These are phyloP conservation scores for Xylaria sp. DNA, from an alignment of 2,329 filamentous ascomycete genomes.

Conservation along the genomic window DNA sequence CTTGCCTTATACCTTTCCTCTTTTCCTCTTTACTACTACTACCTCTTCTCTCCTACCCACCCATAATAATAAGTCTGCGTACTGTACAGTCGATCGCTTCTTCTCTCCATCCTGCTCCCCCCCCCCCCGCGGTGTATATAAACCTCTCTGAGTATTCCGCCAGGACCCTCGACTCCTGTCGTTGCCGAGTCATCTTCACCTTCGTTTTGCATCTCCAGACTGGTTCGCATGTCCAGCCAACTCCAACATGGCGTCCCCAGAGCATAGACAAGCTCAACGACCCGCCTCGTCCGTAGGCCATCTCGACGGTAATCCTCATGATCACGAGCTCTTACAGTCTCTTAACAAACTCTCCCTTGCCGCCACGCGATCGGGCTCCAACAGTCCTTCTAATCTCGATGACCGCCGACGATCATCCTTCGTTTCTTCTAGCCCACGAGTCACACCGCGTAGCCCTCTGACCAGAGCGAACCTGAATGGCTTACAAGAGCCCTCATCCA, in stretches of 20 bases:
- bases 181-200: not conserved
- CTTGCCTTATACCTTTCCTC: not conserved
- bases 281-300: conserved; percentile 10
- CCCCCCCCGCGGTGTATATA: not conserved
- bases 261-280: conserved; percentile 21
- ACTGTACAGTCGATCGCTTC: not conserved
- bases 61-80: not conserved
- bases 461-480: conserved; percentile 30
- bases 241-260: conserved; percentile 27
- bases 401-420: conserved; percentile 19
- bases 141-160: not conserved
- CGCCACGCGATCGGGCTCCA: conserved; percentile 34
- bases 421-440: conserved; percentile 33
- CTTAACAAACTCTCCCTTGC: conserved; percentile 35
- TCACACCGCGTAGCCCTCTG: conserved; percentile 41
- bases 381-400: conserved; percentile 14
- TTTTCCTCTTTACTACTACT: not conserved
- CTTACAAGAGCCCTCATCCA: conserved; percentile 39
- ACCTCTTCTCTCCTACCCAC: no score
- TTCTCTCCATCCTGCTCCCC: not conserved
- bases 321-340: conserved; percentile 27
- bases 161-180: not conserved
- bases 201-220: not conserved
- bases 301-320: conserved; percentile 10
- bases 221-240: conserved; percentile 18